Evolutionary conservation across 805 yeast genomes (phyloP).

Genomic region (Yarrowia hollandica): DNA sequence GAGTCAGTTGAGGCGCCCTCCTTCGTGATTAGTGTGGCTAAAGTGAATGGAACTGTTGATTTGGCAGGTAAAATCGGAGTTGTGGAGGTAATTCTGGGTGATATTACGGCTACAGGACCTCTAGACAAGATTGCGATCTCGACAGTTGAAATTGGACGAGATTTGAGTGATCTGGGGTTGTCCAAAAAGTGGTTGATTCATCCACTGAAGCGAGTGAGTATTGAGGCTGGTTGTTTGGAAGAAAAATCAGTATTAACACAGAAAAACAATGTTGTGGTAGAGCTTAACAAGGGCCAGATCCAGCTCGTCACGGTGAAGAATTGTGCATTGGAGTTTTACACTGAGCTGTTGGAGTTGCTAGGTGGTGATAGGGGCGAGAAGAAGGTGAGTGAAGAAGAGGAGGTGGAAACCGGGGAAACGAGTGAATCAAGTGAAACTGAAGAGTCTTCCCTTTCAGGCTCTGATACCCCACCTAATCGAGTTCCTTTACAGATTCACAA

Average conservation of each 20-base stretch:
- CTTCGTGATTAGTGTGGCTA: neutral
- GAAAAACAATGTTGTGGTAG: constrained; percentile 37
- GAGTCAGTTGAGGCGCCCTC: neutral
- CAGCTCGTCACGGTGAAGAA: constrained; percentile 52
- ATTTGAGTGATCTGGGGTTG: neutral
- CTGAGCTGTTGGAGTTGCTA: constrained; percentile 56
- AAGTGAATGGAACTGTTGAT: neutral
- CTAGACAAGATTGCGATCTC: neutral
- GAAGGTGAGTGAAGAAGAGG: neutral
- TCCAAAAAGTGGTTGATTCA: constrained; percentile 1
- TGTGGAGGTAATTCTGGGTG: neutral
- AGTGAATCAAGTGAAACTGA: too few species aligned
- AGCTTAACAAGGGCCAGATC: constrained; percentile 42
- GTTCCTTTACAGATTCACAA: constrained; percentile 7
- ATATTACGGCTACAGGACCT: neutral
- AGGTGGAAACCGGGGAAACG: too few species aligned
- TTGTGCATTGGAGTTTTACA: constrained; percentile 45
- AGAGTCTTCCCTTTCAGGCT: neutral
- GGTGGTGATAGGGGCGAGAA: constrained; percentile 33
- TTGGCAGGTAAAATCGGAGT: neutral
- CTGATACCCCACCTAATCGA: neutral
- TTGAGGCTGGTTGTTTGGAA: neutral
- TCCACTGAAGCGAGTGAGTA: constrained; percentile 13
- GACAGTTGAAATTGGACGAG: constrained; percentile 11
- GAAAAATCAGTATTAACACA: constrained; percentile 16